Base-by-base conservation (phyloP, 257 asterid species). In the Solanum tarijense region DNA sequence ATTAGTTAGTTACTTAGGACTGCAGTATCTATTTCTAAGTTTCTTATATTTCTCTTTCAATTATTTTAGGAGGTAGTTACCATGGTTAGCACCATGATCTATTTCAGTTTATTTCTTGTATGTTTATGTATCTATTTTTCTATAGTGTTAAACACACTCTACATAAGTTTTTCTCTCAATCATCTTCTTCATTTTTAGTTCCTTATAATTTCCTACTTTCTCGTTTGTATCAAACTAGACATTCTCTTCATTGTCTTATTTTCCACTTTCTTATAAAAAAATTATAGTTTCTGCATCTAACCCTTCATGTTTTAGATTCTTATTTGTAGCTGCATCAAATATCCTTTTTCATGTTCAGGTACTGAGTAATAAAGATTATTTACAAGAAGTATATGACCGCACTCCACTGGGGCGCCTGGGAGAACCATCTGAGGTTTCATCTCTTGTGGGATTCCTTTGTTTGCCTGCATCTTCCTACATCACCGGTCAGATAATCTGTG, bases 331-430 rank as follows among this genome's bases (percentile, higher is more conserved):
- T 27, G 62, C 39, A 20, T 10, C 10, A 31, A 8, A 62, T 7
- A 83, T 41, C 73, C 25, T 25, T 82, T 85, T 84, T 48, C 36
- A 46, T 27, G 86, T 88, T 12, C 88, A 92, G 94, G 94, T 93
- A 55, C 87, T 92, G 87, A 87, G 90, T 75, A 86, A 93, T 89
- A 87, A 89, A 88, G 93, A 92, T 60, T 93, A 94, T 89, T 89
- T 94, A 76, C 90, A 91, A 86, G 91, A 92, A 87, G 95, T 94
- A 23, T 93, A 90, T 85, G 91, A 89, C 78, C 87, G 95, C 79
- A 95, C 96, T 74, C 98, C 96, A n/a, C 91, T 94, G 89, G 83
- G 91, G 41, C 90, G 96, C 46, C 92, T 95, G 31, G 98, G 96
- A 85, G 95, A 95, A 71, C 96, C 98, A 16, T 74, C 88, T 0